These are phyloP conservation scores for Naegleria fowleri DNA, from an alignment of 208 protist genomes.

Conservation along the genomic window DNA sequence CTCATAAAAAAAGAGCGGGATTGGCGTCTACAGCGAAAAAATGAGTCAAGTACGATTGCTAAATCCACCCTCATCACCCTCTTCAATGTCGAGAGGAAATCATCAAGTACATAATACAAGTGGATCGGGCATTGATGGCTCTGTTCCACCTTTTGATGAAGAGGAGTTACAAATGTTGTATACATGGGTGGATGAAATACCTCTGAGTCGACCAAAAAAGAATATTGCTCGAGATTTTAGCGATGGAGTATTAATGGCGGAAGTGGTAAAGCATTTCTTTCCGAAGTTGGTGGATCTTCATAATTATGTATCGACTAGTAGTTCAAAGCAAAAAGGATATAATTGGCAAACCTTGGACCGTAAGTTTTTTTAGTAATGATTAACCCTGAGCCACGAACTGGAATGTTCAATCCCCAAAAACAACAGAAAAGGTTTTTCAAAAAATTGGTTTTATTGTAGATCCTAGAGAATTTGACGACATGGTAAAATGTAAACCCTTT, in stretches of 20 bases:
- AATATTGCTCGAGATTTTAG: conserved; percentile 95
- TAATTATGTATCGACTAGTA: conserved; percentile 90
- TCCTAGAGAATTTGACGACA: conserved; percentile 74
- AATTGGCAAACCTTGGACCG: conserved; percentile 93
- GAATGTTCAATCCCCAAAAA: neutral
- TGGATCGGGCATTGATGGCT: no score
- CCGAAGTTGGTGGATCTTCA: conserved; percentile 93
- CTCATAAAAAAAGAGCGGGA: no score
- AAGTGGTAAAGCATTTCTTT: conserved; percentile 91
- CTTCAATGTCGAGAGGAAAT: no score
- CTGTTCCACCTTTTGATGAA: conserved; percentile 54
- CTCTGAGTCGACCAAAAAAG: conserved; percentile 86
- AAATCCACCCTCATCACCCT: no score
- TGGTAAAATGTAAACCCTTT: conserved; percentile 71
- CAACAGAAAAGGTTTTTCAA: conserved; percentile 72
- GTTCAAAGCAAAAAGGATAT: conserved; percentile 76
- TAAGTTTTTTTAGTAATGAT: neutral
- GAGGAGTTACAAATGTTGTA: conserved; percentile 91
- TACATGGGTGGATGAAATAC: conserved; percentile 92
- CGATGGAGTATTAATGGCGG: conserved; percentile 92
- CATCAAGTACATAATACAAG: no score
- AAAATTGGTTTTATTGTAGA: conserved; percentile 83
- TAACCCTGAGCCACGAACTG: no score
- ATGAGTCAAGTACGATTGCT: no score
- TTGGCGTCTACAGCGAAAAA: no score